Base-by-base conservation (phyloP, 371 early-diverging fungal genomes). In the Rhizopus microsporus region DNA sequence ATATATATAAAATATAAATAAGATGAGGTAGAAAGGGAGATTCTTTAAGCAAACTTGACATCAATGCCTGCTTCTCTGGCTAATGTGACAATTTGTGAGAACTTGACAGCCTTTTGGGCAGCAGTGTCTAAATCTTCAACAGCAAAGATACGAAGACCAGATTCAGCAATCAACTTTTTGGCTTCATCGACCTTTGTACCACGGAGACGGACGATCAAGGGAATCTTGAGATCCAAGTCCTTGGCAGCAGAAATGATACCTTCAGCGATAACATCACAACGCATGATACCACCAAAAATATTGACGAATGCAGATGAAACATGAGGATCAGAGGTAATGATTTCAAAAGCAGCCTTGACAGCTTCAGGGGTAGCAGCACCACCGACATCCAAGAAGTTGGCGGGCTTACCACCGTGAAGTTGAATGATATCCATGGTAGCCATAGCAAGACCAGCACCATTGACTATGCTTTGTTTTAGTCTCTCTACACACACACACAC, bases 401-500 rank as follows among this genome's bases (percentile, higher is more conserved):
- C 99, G n/a, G 99, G 99, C 71, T 93, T 95, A 49, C 98, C 98
- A 65, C 98, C 99, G 82, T 97, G 88, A 54, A 98, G 87, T 83
- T 97, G 97, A 79, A 97, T 95, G 70, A 98, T 96, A 82, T 98
- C 99, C 98, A 97, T 96, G 56, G 99, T 98, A 53, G 98, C 93
- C 99, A 97, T 98, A 75, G 98, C 99, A 54, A 98, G 88, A 74
- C 99, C 99, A 57, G 99, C 98, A 65, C 99, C 99, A 79, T 98
- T 98, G 68, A 97, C 98, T 81, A 66, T 23, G 23, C 23, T 23
- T 23, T 23, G 2, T 23, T 23, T 23, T 23, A 23, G 23, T 23
- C 23, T 23, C 23, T 23, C 23, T 23, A 59, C 13, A 29, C 29
- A 54, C 38, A 39, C 34, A 40, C 15, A 60, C 37, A 51, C 35